phyloP scores from a whole-genome alignment of 495 filamentous ascomycete species.

The Penicillium ochrochloron region DNA sequence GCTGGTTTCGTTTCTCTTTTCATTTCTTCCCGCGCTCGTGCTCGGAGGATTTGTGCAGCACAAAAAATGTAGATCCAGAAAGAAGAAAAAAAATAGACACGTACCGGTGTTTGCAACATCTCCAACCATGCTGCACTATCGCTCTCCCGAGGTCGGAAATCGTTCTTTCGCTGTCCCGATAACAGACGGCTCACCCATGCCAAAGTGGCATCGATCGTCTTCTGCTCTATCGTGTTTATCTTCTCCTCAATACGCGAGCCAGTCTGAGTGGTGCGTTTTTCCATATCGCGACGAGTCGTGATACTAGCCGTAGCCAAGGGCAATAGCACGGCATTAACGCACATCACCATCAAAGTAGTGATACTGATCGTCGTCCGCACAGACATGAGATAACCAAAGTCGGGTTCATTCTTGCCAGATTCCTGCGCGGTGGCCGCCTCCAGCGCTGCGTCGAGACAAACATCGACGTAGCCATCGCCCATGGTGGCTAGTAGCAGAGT shows the following conservation, averaged over 20 bases:
- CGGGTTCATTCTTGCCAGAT: conserved; percentile 78
- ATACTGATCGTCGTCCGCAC: conserved; percentile 84
- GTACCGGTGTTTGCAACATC: conserved; percentile 75
- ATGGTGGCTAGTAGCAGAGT: conserved; percentile 85
- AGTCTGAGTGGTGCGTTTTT: conserved; percentile 74
- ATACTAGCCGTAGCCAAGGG: conserved; percentile 86
- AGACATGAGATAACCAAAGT: conserved; percentile 79
- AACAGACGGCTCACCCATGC: conserved; percentile 79
- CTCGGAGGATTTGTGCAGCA: neutral
- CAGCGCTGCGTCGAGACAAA: conserved; percentile 83
- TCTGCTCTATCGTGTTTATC: conserved; percentile 82
- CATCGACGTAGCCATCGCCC: conserved; percentile 94
- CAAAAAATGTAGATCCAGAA: neutral
- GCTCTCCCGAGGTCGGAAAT: conserved; percentile 89
- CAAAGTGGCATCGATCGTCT: conserved; percentile 80
- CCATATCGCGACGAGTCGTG: conserved; percentile 87
- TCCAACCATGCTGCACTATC: conserved; percentile 75
- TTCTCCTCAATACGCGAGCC: conserved; percentile 85
- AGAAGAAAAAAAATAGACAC: conserved; percentile 20
- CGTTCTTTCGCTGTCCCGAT: conserved; percentile 81
- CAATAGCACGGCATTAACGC: conserved; percentile 88
- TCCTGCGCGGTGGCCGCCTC: conserved; percentile 79
- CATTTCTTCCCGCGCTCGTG: neutral
- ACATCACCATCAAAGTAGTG: conserved; percentile 89
- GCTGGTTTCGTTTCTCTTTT: neutral